These are phyloP conservation scores for Ascochyta rabiei DNA, from an alignment of 2,329 filamentous ascomycete genomes.

Conservation along the genomic window DNA sequence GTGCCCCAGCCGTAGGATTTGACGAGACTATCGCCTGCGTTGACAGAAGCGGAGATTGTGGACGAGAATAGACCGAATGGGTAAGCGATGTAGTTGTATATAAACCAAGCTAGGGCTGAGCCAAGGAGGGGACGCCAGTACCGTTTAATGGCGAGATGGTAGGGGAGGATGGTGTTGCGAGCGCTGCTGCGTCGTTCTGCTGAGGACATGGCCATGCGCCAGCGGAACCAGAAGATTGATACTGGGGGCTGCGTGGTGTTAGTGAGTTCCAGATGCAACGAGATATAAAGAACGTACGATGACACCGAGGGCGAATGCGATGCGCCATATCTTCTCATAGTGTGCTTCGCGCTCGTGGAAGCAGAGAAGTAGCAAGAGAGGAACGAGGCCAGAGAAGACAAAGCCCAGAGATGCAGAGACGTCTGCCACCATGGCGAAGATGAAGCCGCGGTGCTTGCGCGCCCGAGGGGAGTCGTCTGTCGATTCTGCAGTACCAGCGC, in stretches of 20 bases:
- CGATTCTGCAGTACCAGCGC: slow-evolving; percentile 58
- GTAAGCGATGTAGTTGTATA: slow-evolving; percentile 62
- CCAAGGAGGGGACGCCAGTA: slow-evolving; percentile 60
- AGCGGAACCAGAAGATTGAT: slow-evolving; percentile 60
- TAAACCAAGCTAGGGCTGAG: slow-evolving; percentile 58
- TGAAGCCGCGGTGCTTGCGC: slow-evolving; percentile 59
- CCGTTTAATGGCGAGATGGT: slow-evolving; percentile 54
- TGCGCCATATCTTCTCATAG: slow-evolving; percentile 56
- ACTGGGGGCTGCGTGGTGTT: slow-evolving; percentile 47
- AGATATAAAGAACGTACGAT: slow-evolving; percentile 28
- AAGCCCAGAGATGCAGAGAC: slow-evolving; percentile 59
- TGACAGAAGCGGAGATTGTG: slow-evolving; percentile 51
- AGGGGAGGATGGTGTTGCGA: slow-evolving; percentile 51
- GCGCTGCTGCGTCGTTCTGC: slow-evolving; percentile 57
- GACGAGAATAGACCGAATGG: slow-evolving; percentile 63
- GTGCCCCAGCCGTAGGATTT: slow-evolving; percentile 32
- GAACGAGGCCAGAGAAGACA: slow-evolving; percentile 57
- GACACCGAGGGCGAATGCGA: slow-evolving; percentile 58
- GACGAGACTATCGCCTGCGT: slow-evolving; percentile 26
- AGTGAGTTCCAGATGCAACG: background rate
- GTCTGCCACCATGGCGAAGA: slow-evolving; percentile 63
- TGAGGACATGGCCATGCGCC: slow-evolving; percentile 59
- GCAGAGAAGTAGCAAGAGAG: slow-evolving; percentile 59
- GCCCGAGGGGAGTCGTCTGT: slow-evolving; percentile 56
- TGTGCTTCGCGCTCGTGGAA: slow-evolving; percentile 53